phyloP scores from a whole-genome alignment of 176 grass and related monocot genomes.

The Zea mays region Zm-B73-REFERENCE-NAM-5.0 NC_050096.1:306788501-306789000 shows the following conservation, averaged over 20 bases:
- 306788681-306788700: conserved; percentile 3
- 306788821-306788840: background rate
- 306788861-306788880: background rate
- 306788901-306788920: background rate
- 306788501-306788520: conserved; percentile 88
- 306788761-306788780: background rate
- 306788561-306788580: background rate
- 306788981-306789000: no score
- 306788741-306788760: conserved; percentile 41
- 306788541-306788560: conserved; percentile 52
- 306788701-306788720: background rate
- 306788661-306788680: conserved; percentile 11
- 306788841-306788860: background rate
- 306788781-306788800: conserved; percentile 23
- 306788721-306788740: conserved; percentile 21
- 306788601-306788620: no score
- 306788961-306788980: no score
- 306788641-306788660: conserved; percentile 27
- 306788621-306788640: conserved; percentile 1
- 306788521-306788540: conserved; percentile 97
- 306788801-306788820: conserved; percentile 40
- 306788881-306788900: background rate
- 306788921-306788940: no score
- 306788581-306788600: background rate
- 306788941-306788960: no score